phyloP scores from a whole-genome alignment of 768 basidiomycete genomes.

The Megacollybia marginata region DNA sequence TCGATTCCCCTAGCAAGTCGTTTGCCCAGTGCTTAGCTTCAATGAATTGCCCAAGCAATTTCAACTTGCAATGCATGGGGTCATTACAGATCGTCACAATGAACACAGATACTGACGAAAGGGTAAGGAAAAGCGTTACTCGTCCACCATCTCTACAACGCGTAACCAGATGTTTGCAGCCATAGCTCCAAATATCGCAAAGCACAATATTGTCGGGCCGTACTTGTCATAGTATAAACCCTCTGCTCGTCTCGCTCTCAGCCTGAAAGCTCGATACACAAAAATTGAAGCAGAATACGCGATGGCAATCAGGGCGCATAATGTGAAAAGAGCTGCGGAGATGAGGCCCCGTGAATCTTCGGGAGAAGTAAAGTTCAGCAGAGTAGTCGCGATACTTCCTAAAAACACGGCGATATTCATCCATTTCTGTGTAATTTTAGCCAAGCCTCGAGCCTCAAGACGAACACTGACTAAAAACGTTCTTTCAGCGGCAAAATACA shows the following conservation, averaged over 20 bases:
- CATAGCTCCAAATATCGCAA: slow-evolving; percentile 61
- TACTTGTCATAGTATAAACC: slow-evolving; percentile 88
- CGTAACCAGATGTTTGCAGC: slow-evolving; percentile 71
- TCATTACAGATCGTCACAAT: too few relatives aligned
- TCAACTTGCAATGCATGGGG: too few relatives aligned
- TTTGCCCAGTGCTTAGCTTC: too few relatives aligned
- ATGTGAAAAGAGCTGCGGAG: slow-evolving; percentile 82
- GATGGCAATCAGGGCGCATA: slow-evolving; percentile 84
- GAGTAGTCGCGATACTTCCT: slow-evolving; percentile 82
- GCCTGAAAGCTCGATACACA: slow-evolving; percentile 60
- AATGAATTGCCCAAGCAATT: too few relatives aligned
- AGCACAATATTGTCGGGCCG: slow-evolving; percentile 71
- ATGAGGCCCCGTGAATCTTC: slow-evolving; percentile 74
- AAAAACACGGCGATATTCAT: slow-evolving; percentile 81
- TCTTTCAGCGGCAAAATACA: slow-evolving; percentile 92
- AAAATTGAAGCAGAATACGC: slow-evolving; percentile 82
- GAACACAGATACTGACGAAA: too few relatives aligned
- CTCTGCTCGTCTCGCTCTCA: slow-evolving; percentile 66
- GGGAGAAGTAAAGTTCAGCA: slow-evolving; percentile 77
- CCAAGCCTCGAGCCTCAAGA: not conserved
- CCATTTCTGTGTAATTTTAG: slow-evolving; percentile 60
- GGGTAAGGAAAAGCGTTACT: too few relatives aligned
- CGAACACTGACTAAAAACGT: slow-evolving; percentile 78
- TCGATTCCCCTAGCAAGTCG: too few relatives aligned
- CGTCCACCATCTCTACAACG: slow-evolving; percentile 37